These are phyloP conservation scores for Botrytis tulipae DNA, from an alignment of 2,329 filamentous ascomycete genomes.

Conservation along the genomic window DNA sequence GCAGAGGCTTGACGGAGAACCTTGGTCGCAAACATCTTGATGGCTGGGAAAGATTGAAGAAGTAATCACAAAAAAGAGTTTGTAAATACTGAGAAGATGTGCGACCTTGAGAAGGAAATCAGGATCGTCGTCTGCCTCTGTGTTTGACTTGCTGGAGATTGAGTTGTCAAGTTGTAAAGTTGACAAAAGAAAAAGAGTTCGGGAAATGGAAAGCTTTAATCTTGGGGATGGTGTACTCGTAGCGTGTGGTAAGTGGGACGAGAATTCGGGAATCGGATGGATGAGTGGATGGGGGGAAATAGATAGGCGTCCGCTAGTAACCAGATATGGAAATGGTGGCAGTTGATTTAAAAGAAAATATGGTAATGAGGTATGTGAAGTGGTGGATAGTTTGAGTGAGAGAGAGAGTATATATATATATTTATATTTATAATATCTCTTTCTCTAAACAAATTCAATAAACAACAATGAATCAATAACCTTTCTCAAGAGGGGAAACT, in stretches of 20 bases:
- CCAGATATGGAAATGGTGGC: background rate
- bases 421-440: background rate
- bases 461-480: no score
- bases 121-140: conserved; percentile 2
- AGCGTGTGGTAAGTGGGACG: conserved; percentile 11
- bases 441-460: no score
- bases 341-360: background rate
- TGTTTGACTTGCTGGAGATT: conserved; percentile 12
- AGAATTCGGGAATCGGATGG: conserved; percentile 2
- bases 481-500: background rate
- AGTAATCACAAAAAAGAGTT: background rate
- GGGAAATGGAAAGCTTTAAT: conserved; percentile 9
- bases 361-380: background rate
- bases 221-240: background rate
- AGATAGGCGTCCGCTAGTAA: background rate
- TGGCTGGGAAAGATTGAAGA: conserved; percentile 5
- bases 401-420: background rate
- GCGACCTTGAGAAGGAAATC: background rate
- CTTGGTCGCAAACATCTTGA: conserved; percentile 42
- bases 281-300: background rate
- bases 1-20: conserved; percentile 40
- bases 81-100: conserved; percentile 5
- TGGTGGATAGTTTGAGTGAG: background rate
- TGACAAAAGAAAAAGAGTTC: background rate
- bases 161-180: background rate